phyloP scores from a whole-genome alignment of 2,329 filamentous ascomycete species.

The Clonostachys byssicola region DNA sequence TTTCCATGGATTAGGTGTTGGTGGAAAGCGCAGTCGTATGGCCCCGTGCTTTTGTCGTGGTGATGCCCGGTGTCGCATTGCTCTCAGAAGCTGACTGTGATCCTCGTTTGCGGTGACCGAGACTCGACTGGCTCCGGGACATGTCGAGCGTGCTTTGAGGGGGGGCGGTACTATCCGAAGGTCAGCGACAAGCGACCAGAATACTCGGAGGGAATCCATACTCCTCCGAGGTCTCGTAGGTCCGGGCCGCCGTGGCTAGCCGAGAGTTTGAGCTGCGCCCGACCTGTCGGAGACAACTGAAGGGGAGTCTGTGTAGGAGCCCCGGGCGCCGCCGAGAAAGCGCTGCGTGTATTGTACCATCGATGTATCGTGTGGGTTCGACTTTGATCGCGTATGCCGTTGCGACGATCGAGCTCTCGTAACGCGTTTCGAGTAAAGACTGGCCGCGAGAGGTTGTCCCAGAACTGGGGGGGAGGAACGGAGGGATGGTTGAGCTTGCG shows the following conservation, averaged over 20 bases:
- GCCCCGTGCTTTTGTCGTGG: slow-evolving; percentile 7
- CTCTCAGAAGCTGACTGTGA: not conserved
- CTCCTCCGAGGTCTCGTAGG: slow-evolving; percentile 2
- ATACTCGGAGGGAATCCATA: not conserved
- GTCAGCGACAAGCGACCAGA: not conserved
- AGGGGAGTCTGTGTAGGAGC: not conserved
- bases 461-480: slow-evolving; percentile 3
- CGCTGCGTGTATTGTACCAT: not conserved
- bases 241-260: slow-evolving; percentile 1
- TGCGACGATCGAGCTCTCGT: slow-evolving; percentile 5
- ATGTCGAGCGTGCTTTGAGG: not conserved
- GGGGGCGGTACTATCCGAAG: not conserved
- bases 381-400: not conserved
- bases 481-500: slow-evolving; percentile 6
- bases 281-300: not conserved
- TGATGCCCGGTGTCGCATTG: slow-evolving; percentile 1
- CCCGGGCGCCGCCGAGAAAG: not conserved
- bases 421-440: slow-evolving; percentile 4
- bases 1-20: slow-evolving; percentile 10
- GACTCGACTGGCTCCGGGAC: too few relatives aligned
- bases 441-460: slow-evolving; percentile 4
- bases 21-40: slow-evolving; percentile 10
- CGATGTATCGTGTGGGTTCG: not conserved
- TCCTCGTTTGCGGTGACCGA: slow-evolving; percentile 4
- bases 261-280: not conserved